Conservation (phyloP, 345 rosid genomes). For the Dipteronia sinensis region DNA sequence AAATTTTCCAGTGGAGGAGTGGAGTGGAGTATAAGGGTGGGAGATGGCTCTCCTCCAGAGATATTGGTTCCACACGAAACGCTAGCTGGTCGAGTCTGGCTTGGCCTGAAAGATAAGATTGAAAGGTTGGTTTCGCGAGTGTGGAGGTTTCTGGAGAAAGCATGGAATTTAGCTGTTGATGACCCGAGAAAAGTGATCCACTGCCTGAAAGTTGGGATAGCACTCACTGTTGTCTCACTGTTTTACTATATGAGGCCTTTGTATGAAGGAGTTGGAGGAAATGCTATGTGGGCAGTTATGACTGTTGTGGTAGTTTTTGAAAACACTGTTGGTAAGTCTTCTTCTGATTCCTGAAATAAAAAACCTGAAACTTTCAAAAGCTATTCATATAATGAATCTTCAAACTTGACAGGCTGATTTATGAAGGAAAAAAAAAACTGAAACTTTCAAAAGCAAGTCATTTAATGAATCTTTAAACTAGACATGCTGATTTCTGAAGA, state of each 20-base stretch:
- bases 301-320: constrained; percentile 55
- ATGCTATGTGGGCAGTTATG: constrained; percentile 63
- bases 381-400: not conserved
- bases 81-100: constrained; percentile 26
- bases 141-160: constrained; percentile 31
- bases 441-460: not conserved
- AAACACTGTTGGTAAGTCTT: constrained; percentile 41
- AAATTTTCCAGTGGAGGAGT: constrained; percentile 19
- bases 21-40: constrained; percentile 52
- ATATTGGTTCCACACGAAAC: constrained; percentile 35
- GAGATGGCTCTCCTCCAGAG: constrained; percentile 43
- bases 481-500: not conserved
- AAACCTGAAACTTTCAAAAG: not conserved
- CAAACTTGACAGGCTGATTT: not conserved
- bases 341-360: not conserved
- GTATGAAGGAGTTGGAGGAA: constrained; percentile 52
- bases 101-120: constrained; percentile 26
- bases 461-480: not conserved
- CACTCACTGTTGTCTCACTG: constrained; percentile 41
- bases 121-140: constrained; percentile 22
- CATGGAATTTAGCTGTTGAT: constrained; percentile 34
- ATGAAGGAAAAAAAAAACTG: not conserved
- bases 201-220: constrained; percentile 47
- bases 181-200: constrained; percentile 53
- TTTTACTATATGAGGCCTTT: constrained; percentile 47